phyloP scores from a whole-genome alignment of 306 rosid species.

The Cercis canadensis region DNA sequence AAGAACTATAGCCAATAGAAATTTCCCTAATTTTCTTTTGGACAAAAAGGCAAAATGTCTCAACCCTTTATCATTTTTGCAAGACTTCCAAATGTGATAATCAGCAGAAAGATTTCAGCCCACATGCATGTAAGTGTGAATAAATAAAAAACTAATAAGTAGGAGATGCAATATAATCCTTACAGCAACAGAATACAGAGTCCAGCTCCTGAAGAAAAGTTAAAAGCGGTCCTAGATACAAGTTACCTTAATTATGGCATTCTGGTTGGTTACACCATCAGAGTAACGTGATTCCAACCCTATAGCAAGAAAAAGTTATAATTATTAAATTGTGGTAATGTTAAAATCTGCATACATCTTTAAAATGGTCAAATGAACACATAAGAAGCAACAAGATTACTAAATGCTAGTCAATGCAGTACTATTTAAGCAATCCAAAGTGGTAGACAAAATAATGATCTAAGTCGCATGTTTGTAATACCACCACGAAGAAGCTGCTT shows the following conservation, averaged over 20 bases:
- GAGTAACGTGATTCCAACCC: conserved; percentile 74
- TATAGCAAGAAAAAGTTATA: conserved; percentile 24
- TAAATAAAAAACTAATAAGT: conserved; percentile 5
- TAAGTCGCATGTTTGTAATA: conserved; percentile 34
- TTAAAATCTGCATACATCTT: conserved; percentile 5
- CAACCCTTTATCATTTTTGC: too few species aligned
- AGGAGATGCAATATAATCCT: conserved; percentile 18
- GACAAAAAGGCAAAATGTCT: too few species aligned
- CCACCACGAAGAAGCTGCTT: conserved; percentile 95
- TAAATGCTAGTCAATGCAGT: conserved; percentile 12
- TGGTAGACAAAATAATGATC: not conserved
- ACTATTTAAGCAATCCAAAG: conserved; percentile 1
- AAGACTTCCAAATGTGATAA: conserved; percentile 23
- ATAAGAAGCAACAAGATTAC: conserved; percentile 18
- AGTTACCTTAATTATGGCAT: conserved; percentile 85
- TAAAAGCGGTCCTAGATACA: conserved; percentile 18
- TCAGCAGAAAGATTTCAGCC: not conserved
- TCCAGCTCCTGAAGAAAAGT: too few species aligned
- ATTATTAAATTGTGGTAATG: not conserved
- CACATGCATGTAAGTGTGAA: conserved; percentile 6
- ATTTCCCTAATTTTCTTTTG: too few species aligned
- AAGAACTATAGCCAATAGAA: not conserved
- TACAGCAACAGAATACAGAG: too few species aligned
- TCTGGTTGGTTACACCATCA: conserved; percentile 54
- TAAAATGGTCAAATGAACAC: conserved; percentile 24